Percentiles rank a stretch among this genome's conserved stretches.
These are phyloP conservation scores for Trichoderma erinaceum DNA, from an alignment of 495 filamentous ascomycete genomes.

Conservation along the genomic window DNA sequence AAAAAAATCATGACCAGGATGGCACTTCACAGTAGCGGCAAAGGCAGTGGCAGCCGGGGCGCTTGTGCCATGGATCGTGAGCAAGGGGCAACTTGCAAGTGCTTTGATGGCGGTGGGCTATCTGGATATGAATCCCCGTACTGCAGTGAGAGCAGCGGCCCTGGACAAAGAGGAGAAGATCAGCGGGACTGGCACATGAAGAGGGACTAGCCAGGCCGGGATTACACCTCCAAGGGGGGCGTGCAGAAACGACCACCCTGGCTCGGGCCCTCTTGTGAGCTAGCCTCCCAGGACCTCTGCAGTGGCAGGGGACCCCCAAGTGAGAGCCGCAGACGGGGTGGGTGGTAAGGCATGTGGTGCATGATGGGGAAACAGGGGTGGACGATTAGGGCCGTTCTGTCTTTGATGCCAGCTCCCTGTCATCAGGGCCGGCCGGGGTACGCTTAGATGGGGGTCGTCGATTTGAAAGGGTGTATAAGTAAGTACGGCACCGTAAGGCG, in stretches of 20 bases:
- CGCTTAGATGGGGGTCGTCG: conserved; percentile 12
- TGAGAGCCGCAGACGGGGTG: conserved; percentile 12
- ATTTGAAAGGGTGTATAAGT: neutral
- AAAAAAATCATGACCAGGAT: neutral
- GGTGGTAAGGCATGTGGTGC: conserved; percentile 12
- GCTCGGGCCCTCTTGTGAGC: neutral
- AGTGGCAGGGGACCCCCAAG: neutral
- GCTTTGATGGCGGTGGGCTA: conserved; percentile 5
- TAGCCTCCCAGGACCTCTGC: neutral
- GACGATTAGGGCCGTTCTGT: conserved; percentile 11
- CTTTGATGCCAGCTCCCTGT: conserved; percentile 1
- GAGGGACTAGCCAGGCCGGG: conserved; percentile 5
- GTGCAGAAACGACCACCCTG: neutral
- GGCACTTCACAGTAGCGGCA: conserved; percentile 9
- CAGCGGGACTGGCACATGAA: conserved; percentile 13
- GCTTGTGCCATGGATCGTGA: conserved; percentile 13
- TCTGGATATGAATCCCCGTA: conserved; percentile 13
- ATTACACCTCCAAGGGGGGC: neutral
- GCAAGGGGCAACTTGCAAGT: neutral
- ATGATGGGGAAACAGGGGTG: conserved; percentile 14
- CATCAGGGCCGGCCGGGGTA: conserved; percentile 1
- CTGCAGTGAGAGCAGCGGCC: conserved; percentile 11
- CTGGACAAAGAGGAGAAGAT: conserved; percentile 10
- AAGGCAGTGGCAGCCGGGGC: conserved; percentile 8
- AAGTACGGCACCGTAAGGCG: neutral